Evolutionary conservation across 257 asterid genomes (phyloP), one percentile per base, ranked within the genome.

Genomic region (Salvia splendens): DNA sequence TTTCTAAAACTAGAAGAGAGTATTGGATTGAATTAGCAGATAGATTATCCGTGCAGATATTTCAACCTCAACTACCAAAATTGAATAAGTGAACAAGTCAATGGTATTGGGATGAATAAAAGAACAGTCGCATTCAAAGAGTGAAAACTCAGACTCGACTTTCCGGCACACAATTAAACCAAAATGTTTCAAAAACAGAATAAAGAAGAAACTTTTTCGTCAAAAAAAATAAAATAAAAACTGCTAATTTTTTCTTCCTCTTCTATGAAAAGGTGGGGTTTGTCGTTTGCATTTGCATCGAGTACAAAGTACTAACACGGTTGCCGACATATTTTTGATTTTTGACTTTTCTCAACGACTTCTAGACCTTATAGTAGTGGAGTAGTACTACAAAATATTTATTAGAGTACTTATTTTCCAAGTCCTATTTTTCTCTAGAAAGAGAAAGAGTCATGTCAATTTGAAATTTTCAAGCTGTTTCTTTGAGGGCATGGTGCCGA

Each of bases 31-130:
- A 5, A 5, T 2, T 9, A 2, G 8, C 10, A 6, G 8, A 75
- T 55, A n/a, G 35, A 70, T 61, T 69, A 67, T 75, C 59, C 49
- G 69, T 67, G 72, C 52, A 67, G 12, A 14, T 46, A 33, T 7
- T 62, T 61, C 79, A 50, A 33, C 14, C 65, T 61, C 79, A 82
- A 71, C 80, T 2, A 64, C 62, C 75, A 35, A 55, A n/a, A 58
- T 52, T 16, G 15, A 51, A 38, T 36, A 58, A 59, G 20, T 36
- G 28, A 69, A 36, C 10, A 12, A 40, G 65, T 60, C 65, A 60
- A 60, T n/a, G 45, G 45, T 17, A 17, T 17, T 17, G 20, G 68
- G 30, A 24, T 24, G 30, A 24, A 58, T 1, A 40, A 20, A 12
- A 42, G 24, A 49, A 69, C 49, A 48, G 12, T 58, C 38, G 4